These are phyloP conservation scores for Lodderomyces oxycetoniae DNA, from an alignment of 1,139 yeast species.

Conservation along the genomic window DNA sequence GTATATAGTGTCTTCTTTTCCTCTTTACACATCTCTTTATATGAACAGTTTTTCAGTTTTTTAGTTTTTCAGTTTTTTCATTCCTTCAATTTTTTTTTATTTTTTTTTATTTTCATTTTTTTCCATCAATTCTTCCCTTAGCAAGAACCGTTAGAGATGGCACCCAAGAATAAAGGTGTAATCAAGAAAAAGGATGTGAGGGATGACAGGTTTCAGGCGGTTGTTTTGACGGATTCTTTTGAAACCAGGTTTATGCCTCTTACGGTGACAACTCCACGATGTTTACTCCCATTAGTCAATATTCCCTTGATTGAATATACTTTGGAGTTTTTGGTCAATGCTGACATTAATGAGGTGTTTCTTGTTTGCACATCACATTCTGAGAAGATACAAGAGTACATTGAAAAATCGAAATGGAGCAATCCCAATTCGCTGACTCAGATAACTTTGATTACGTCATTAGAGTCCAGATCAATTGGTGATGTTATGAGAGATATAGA, in stretches of 20 bases:
- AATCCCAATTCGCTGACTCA: constrained; percentile 31
- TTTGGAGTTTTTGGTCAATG: constrained; percentile 84
- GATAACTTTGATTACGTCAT: constrained; percentile 72
- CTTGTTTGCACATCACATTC: constrained; percentile 89
- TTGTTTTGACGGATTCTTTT: constrained; percentile 89
- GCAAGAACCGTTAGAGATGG: constrained; percentile 3
- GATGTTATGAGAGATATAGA: constrained; percentile 97
- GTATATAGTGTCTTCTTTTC: too few species aligned
- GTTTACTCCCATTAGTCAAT: constrained; percentile 85
- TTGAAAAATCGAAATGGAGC: constrained; percentile 83
- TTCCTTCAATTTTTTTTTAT: constrained; percentile 1
- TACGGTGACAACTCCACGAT: constrained; percentile 78
- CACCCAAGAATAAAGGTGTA: constrained; percentile 32
- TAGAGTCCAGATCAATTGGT: constrained; percentile 89
- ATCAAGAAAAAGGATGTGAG: constrained; percentile 53
- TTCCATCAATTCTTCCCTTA: constrained; percentile 1
- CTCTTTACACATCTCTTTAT: too few species aligned
- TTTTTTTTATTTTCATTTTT: not conserved
- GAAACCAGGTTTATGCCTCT: constrained; percentile 91
- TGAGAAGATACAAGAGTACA: constrained; percentile 77
- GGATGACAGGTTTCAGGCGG: constrained; percentile 83
- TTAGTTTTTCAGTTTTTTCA: too few species aligned
- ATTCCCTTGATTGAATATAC: constrained; percentile 94
- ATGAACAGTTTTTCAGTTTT: too few species aligned
- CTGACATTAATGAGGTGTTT: constrained; percentile 86